Base-by-base conservation (phyloP, 2,329 filamentous ascomycete species). In the Ophiostoma ips region DNA sequence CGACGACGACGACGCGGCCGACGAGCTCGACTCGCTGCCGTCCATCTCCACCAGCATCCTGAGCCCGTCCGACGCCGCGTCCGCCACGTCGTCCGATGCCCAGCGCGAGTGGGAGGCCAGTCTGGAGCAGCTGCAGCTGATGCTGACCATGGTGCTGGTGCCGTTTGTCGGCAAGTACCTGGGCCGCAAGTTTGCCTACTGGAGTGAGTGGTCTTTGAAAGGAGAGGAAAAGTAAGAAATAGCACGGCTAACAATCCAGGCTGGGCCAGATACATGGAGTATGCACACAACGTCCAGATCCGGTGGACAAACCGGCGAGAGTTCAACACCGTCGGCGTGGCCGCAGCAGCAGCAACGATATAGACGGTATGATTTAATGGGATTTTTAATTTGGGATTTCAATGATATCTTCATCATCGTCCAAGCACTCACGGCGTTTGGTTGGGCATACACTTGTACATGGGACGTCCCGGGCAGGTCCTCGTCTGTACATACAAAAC, bases 31-130 rank as follows among this genome's bases (percentile, higher is more conserved):
- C 62, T 81, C 79, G 49, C 71, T 84, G 19, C 78, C 80, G 19
- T 83, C 81, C 50, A 69, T 73, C 45, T 74, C 75, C 16, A 76
- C 71, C 55, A 67, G 69, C 53, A 66, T 68, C 45, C 67, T 68
- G 50, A 55, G 55, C 57, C 54, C 54, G 11, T 56, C 54, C 16
- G 51, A 53, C 2, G 45, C 41, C 5, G 50, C 48, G 12, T 71
- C 70, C 31, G 78, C 83, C 46, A 71, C 73, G 53, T 72, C 83
- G 53, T 87, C 84, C 36, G 90, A 96, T 63, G 92, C 92, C 10
- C 90, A 98, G 66, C 77, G 78, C 54, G 90, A 98, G 68, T 98
- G 92, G 92, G 84, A 90, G 60, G 86, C 89, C 60, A 94, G 86
- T 60, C 70, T 98, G 55, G 87, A 95, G 66, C 92, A 98, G 68